Base-by-base conservation (phyloP, 2,329 filamentous ascomycete genomes). In the Aspergillus flavus region DNA sequence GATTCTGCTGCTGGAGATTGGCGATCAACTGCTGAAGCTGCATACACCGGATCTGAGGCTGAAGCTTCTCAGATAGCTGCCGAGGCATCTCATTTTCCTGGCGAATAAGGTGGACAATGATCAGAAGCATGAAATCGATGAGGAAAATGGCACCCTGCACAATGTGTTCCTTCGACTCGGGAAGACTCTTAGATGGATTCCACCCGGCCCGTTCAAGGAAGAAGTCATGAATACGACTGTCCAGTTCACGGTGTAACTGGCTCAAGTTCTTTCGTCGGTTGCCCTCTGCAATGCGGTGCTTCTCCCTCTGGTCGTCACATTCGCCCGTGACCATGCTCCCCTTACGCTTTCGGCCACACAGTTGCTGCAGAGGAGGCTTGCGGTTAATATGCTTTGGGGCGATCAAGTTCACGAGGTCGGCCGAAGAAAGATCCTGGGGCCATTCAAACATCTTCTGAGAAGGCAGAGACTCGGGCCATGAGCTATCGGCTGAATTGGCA, bases 131-230 rank as follows among this genome's bases (percentile, higher is more conserved):
- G 59, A 78, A 78, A 62, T 79, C 77, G 48, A 79, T 74, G 16
- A 78, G 68, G 57, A 73, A 76, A 59, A 79, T 74, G 4, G 77
- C 74, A 9, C 72, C 76, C 66, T 78, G 75, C 14, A 78, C 75
- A 23, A 78, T 78, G 63, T 79, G 76, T 61, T 79, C 76, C 68
- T 79, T 79, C n/a, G 77, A 79, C 46, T 79, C 74, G 3, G 74
- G 74, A 46, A 78, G 68, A 64, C 73, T 78, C 64, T 79, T 78
- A 41, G 74, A 71, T 23, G 72, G 74, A 55, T 80, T 79, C 76
- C 78, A 80, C 45, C 78, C 76, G 19, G 78, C 78, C 19, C 71
- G 71, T 64, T 78, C 74, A 7, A 79, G 71, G 65, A 78, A 79
- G 65, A 73, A 77, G 63, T 78, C 75, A 56, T 77, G 75, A 41